phyloP scores from a whole-genome alignment of 768 basidiomycete genomes.

The Phaeotremella skinneri region DNA sequence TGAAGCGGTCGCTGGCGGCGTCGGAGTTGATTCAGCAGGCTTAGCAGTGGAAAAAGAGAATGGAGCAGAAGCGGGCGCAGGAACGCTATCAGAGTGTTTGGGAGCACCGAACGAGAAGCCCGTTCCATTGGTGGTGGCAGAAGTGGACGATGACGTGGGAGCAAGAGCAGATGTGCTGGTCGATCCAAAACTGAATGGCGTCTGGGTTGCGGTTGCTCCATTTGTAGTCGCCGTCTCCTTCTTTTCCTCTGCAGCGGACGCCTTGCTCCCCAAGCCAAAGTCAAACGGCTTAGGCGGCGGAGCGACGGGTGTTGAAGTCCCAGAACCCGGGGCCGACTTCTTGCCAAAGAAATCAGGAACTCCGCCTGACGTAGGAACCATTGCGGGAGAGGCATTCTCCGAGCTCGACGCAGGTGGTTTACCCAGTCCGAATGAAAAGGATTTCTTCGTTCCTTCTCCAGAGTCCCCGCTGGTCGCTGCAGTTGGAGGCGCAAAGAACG shows the following conservation, averaged over 20 bases:
- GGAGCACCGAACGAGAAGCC: conserved; percentile 15
- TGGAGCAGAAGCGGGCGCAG: conserved; percentile 5
- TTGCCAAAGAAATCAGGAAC: conserved; percentile 29
- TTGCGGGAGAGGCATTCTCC: neutral
- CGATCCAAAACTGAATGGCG: neutral
- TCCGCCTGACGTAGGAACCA: neutral
- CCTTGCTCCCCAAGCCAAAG: conserved; percentile 10
- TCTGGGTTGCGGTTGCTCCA: too few relatives aligned
- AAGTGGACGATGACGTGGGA: conserved; percentile 6
- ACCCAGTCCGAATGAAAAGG: conserved; percentile 19
- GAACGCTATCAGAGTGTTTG: too few relatives aligned
- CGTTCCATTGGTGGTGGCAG: neutral
- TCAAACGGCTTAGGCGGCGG: conserved; percentile 14
- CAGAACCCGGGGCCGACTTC: conserved; percentile 14
- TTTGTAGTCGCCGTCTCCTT: neutral
- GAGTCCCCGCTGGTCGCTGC: neutral
- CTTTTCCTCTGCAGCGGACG: neutral
- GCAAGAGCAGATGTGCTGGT: neutral
- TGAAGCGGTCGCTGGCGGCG: neutral
- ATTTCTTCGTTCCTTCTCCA: conserved; percentile 15
- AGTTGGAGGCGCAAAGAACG: conserved; percentile 3
- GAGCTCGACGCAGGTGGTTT: conserved; percentile 19
- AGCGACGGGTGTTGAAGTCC: conserved; percentile 15
- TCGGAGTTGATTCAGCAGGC: conserved; percentile 3
- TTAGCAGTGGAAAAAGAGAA: conserved; percentile 4